Conservation (phyloP, 495 filamentous ascomycete genomes). For the Penicillium samsonianum region DNA sequence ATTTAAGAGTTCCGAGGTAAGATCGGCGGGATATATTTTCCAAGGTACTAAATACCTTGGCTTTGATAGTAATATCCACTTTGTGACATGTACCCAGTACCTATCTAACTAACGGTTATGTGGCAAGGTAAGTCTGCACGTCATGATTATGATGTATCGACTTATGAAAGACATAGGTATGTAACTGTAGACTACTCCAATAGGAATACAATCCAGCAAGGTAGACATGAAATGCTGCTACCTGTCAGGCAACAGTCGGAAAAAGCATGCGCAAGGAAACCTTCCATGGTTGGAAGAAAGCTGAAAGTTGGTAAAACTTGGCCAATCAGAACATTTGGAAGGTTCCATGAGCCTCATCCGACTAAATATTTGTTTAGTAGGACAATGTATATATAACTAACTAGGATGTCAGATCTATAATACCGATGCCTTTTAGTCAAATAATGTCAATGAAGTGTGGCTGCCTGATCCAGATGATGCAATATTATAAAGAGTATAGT, state of each 20-base stretch:
- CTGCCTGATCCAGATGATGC: too few species aligned
- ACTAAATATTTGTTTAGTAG: too few species aligned
- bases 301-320: background rate
- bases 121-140: constrained; percentile 22
- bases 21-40: constrained; percentile 12
- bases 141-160: constrained; percentile 2
- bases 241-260: constrained; percentile 3
- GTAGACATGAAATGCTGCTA: background rate
- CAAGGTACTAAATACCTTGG: constrained; percentile 19
- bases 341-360: background rate
- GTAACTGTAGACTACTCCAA: background rate
- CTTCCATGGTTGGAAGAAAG: too few species aligned
- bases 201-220: background rate
- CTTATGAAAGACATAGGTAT: background rate
- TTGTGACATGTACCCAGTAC: constrained; percentile 8
- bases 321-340: background rate
- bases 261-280: background rate
- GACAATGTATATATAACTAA: too few species aligned
- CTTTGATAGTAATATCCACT: background rate
- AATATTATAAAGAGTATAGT: too few species aligned
- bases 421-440: too few species aligned
- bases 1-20: too few species aligned
- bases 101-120: background rate
- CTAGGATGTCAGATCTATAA: too few species aligned
- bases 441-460: too few species aligned